A percentile compares a stretch with the other conserved stretches of the same genome.
Evolutionary conservation across 768 basidiomycete genomes (phyloP).

Genomic region (Xerocomus spinulosus): DNA sequence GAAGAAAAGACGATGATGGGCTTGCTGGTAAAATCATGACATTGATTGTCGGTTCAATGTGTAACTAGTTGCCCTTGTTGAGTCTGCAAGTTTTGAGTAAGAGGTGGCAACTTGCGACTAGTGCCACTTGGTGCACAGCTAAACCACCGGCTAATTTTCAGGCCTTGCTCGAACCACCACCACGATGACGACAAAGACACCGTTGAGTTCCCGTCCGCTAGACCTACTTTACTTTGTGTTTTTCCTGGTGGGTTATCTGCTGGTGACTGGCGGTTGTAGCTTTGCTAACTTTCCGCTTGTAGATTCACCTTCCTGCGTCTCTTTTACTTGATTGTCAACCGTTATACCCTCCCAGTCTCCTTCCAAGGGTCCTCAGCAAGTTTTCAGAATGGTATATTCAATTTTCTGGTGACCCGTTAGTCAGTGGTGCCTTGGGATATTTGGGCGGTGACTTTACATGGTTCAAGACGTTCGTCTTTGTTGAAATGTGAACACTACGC

Average conservation of each 20-base stretch:
- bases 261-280: not conserved
- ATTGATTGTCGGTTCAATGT: no score
- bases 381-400: slow-evolving; percentile 49
- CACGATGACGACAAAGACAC: slow-evolving; percentile 20
- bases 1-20: no score
- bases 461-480: slow-evolving; percentile 60
- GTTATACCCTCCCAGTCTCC: slow-evolving; percentile 48
- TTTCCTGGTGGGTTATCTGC: slow-evolving; percentile 53
- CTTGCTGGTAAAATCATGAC: no score
- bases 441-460: slow-evolving; percentile 43
- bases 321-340: slow-evolving; percentile 68
- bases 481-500: slow-evolving; percentile 49
- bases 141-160: no score
- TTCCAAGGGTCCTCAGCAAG: slow-evolving; percentile 44
- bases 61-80: no score
- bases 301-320: slow-evolving; percentile 68
- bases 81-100: no score
- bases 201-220: slow-evolving; percentile 53
- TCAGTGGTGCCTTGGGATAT: slow-evolving; percentile 47
- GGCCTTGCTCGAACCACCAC: no score
- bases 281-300: not conserved
- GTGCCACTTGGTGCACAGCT: no score
- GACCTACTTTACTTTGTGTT: slow-evolving; percentile 69
- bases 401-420: slow-evolving; percentile 63
- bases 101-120: no score